A percentile compares a stretch with the other conserved stretches of the same genome.
phyloP scores from a whole-genome alignment of 23 red algal species.

The Gracilaria caudata region DNA sequence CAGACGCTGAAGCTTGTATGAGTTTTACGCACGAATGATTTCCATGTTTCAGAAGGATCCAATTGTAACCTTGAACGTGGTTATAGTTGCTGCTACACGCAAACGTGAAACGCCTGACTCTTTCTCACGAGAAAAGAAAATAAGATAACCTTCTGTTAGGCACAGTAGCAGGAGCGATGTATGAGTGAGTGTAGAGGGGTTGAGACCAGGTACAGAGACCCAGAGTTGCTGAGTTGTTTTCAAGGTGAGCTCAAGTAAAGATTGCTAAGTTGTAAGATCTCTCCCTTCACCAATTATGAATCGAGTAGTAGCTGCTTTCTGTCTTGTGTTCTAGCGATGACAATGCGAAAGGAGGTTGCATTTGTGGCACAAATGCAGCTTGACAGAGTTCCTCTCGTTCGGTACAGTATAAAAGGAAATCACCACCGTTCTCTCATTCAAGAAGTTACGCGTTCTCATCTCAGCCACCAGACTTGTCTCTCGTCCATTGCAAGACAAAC shows the following conservation, averaged over 20 bases:
- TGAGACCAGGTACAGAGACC: too few relatives aligned
- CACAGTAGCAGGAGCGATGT: conserved; percentile 6
- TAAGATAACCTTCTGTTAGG: background rate
- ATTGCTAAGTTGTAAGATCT: background rate
- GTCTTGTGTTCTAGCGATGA: conserved; percentile 11
- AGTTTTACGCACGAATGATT: background rate
- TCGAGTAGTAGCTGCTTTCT: background rate
- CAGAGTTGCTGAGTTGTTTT: too few relatives aligned
- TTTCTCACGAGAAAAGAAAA: background rate
- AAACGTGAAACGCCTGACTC: background rate
- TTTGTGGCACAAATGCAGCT: too few relatives aligned
- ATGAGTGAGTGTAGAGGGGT: background rate
- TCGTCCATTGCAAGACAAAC: background rate
- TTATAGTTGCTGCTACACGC: background rate
- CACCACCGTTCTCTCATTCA: background rate
- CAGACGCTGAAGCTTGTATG: background rate
- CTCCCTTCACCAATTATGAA: background rate
- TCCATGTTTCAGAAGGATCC: background rate
- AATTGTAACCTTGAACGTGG: background rate
- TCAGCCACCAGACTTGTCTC: background rate
- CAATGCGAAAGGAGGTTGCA: too few relatives aligned
- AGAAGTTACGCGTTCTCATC: background rate
- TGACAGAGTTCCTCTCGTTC: background rate
- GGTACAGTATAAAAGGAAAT: background rate
- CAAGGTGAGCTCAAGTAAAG: too few relatives aligned